Percentiles rank a stretch among this genome's conserved stretches.
These are phyloP conservation scores for Pseudonectria buxi DNA, from an alignment of 2,329 filamentous ascomycete genomes.

Conservation along the genomic window DNA sequence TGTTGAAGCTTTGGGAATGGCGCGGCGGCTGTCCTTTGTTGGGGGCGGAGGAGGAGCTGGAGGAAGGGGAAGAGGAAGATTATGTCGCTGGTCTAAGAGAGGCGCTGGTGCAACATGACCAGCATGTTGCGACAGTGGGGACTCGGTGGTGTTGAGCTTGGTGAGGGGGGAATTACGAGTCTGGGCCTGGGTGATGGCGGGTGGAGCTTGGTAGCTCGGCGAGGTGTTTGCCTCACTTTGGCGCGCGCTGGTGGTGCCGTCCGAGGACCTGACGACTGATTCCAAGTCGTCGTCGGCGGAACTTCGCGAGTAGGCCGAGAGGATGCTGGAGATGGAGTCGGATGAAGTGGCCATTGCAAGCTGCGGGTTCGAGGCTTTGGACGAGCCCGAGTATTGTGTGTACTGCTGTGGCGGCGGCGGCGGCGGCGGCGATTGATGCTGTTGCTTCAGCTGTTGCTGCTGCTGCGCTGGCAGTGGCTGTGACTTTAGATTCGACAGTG, in stretches of 20 bases:
- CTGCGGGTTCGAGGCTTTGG: slow-evolving; percentile 11
- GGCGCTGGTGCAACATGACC: too few species aligned
- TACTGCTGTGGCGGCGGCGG: not conserved
- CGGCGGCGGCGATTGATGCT: too few species aligned
- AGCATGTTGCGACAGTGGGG: too few species aligned
- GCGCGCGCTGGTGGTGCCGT: slow-evolving; percentile 24
- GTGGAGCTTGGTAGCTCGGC: slow-evolving; percentile 18
- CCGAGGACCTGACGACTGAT: slow-evolving; percentile 35
- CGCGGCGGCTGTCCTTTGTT: slow-evolving; percentile 15
- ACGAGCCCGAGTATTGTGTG: slow-evolving; percentile 11
- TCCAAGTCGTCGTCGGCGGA: slow-evolving; percentile 32
- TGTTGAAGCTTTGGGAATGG: too few species aligned
- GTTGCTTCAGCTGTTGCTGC: slow-evolving; percentile 12
- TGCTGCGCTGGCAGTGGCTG: slow-evolving; percentile 17
- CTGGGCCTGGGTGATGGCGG: slow-evolving; percentile 3
- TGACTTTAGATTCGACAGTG: slow-evolving; percentile 3
- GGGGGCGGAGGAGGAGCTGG: slow-evolving; percentile 16
- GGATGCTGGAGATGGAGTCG: slow-evolving; percentile 46
- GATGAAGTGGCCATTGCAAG: slow-evolving; percentile 31
- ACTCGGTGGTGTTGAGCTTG: too few species aligned
- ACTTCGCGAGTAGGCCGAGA: slow-evolving; percentile 48
- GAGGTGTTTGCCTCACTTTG: slow-evolving; percentile 17
- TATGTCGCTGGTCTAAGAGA: too few species aligned
- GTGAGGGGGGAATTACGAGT: not conserved
- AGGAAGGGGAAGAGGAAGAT: too few species aligned